Percentiles rank a stretch among this genome's conserved stretches.
Evolutionary conservation across 306 rosid species (phyloP).

Genomic region (Clitoria ternatea): DNA sequence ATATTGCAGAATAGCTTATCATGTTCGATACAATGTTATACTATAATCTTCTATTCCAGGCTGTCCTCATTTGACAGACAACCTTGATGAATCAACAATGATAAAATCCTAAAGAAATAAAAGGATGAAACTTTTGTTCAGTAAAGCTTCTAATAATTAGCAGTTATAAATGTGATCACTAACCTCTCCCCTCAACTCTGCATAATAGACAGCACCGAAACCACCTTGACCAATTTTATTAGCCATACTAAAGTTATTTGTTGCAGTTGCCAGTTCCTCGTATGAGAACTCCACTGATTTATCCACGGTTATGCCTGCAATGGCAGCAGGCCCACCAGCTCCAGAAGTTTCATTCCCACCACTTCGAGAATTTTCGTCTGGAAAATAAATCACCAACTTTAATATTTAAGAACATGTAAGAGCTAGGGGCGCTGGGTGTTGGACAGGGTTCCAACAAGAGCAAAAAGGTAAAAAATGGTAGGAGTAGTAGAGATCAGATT

Average conservation of each 20-base stretch:
- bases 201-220: conserved; percentile 91
- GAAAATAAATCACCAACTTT: conserved; percentile 1
- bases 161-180: conserved; percentile 30
- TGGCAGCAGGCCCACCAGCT: conserved; percentile 34
- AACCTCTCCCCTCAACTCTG: conserved; percentile 99
- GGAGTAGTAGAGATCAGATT: background rate
- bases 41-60: background rate
- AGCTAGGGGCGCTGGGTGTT: background rate
- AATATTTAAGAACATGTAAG: background rate
- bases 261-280: conserved; percentile 80
- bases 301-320: conserved; percentile 65
- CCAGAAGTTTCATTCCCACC: conserved; percentile 33
- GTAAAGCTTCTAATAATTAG: background rate
- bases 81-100: background rate
- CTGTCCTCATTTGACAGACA: conserved; percentile 11
- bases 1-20: background rate
- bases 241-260: conserved; percentile 70
- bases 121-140: background rate
- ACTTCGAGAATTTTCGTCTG: conserved; percentile 36
- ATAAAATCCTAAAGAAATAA: background rate
- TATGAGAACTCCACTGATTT: conserved; percentile 87
- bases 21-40: background rate
- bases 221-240: conserved; percentile 96
- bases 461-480: background rate
- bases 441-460: conserved; percentile 11